phyloP scores from a whole-genome alignment of 192 early-diverging fungal species.

The Coemansia sp. region DNA sequence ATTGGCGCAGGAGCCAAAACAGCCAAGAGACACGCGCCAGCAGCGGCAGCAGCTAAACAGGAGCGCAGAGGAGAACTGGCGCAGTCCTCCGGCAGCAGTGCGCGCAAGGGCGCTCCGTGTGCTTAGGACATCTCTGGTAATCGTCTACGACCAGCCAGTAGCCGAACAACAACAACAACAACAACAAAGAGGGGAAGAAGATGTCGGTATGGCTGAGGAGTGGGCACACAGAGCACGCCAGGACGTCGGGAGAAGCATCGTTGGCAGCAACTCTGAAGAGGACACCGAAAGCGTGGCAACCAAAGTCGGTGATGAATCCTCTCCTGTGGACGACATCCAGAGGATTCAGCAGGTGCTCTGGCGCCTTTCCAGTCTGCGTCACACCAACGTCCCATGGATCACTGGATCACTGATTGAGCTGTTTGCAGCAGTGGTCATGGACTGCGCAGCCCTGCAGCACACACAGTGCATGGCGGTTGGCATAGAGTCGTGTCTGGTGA shows the following conservation, averaged over 20 bases:
- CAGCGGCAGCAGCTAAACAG: background rate
- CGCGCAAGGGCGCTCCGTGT: constrained; percentile 18
- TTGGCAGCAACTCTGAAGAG: constrained; percentile 8
- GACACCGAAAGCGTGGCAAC: background rate
- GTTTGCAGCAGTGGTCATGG: constrained; percentile 17
- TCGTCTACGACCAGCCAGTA: constrained; percentile 3
- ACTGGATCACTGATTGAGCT: constrained; percentile 14
- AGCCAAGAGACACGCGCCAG: background rate
- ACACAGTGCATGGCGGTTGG: constrained; percentile 14
- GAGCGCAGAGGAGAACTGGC: background rate
- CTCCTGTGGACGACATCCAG: background rate
- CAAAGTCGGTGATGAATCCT: background rate
- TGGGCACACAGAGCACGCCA: constrained; percentile 22
- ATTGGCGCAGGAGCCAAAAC: constrained; percentile 23
- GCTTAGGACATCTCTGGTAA: constrained; percentile 9
- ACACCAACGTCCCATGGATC: constrained; percentile 8
- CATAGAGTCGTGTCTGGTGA: constrained; percentile 28
- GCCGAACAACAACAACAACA: background rate
- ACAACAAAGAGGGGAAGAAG: background rate
- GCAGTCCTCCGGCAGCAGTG: constrained; percentile 20
- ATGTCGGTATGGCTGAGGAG: background rate
- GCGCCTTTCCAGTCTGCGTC: constrained; percentile 33
- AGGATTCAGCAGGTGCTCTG: constrained; percentile 31
- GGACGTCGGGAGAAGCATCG: constrained; percentile 9
- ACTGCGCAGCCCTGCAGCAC: constrained; percentile 8